phyloP scores from a whole-genome alignment of 176 grass and related monocot species.

The Alloteropsis semialata region DNA sequence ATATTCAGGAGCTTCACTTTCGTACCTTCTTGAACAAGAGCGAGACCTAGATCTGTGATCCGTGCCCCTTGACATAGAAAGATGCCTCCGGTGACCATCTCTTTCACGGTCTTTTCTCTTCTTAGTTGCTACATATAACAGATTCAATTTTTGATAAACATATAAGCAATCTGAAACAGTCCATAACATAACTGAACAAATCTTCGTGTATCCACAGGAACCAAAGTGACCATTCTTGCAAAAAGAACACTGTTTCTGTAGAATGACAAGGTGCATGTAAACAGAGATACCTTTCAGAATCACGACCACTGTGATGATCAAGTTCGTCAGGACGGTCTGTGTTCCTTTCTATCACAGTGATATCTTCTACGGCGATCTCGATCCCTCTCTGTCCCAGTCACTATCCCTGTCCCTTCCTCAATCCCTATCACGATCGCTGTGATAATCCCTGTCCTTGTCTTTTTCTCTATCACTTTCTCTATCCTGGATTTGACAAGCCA shows the following conservation, averaged over 20 bases:
- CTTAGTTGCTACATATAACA: constrained; percentile 10
- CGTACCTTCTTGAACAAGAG: constrained; percentile 89
- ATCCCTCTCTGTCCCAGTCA: constrained; percentile 27
- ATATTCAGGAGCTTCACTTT: not conserved
- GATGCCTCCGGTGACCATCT: constrained; percentile 69
- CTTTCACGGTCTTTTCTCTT: constrained; percentile 75
- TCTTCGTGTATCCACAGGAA: not conserved
- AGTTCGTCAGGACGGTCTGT: constrained; percentile 70
- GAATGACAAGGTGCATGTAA: not conserved
- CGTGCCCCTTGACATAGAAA: constrained; percentile 57
- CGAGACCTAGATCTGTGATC: constrained; percentile 61
- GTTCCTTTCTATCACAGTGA: constrained; percentile 43
- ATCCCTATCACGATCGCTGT: constrained; percentile 63
- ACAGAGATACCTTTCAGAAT: constrained; percentile 44
- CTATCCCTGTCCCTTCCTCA: constrained; percentile 32
- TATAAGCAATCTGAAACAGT: not conserved
- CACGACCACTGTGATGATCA: constrained; percentile 50
- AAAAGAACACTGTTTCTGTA: not conserved
- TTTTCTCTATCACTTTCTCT: constrained; percentile 59
- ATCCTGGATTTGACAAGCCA: constrained; percentile 68
- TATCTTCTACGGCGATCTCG: constrained; percentile 33
- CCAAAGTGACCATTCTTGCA: not conserved
- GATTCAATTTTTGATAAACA: constrained; percentile 4
- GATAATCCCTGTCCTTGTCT: constrained; percentile 63
- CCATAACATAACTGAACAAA: constrained; percentile 18